Percentiles rank a stretch among this genome's conserved stretches.
Conservation (phyloP, 2,329 filamentous ascomycete genomes). For the Fusarium multiceps region DNA sequence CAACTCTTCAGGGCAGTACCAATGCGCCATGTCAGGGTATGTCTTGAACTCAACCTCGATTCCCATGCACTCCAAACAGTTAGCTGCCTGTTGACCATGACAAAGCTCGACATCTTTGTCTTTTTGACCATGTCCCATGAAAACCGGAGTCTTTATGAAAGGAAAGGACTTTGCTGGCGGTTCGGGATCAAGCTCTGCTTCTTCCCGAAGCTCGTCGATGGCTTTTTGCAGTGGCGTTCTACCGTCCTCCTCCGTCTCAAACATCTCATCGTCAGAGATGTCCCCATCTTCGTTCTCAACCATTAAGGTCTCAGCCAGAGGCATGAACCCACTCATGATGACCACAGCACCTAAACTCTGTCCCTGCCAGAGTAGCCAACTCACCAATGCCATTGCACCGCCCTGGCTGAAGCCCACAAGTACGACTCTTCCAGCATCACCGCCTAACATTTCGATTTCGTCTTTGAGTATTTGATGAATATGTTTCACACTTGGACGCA, state of each 20-base stretch:
- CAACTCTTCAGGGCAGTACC: conserved; percentile 57
- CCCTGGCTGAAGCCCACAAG: conserved; percentile 66
- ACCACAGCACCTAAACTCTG: conserved; percentile 52
- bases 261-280: conserved; percentile 28
- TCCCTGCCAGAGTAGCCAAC: conserved; percentile 58
- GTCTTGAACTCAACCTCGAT: conserved; percentile 50
- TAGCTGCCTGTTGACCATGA: conserved; percentile 51
- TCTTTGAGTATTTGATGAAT: conserved; percentile 52
- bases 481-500: conserved; percentile 56
- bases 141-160: conserved; percentile 52
- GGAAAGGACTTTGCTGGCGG: conserved; percentile 1
- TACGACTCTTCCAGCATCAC: conserved; percentile 54
- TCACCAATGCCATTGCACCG: conserved; percentile 58
- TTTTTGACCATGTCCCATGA: conserved; percentile 58
- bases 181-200: conserved; percentile 42
- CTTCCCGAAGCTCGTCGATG: conserved; percentile 45
- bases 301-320: conserved; percentile 52
- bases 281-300: conserved; percentile 4
- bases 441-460: conserved; percentile 51
- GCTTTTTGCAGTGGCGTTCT: conserved; percentile 34
- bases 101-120: conserved; percentile 56
- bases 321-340: conserved; percentile 60
- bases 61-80: conserved; percentile 51
- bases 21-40: conserved; percentile 59
- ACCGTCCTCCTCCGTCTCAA: conserved; percentile 30